Conservation (phyloP, 345 rosid genomes). For the Citrus glauca region DNA sequence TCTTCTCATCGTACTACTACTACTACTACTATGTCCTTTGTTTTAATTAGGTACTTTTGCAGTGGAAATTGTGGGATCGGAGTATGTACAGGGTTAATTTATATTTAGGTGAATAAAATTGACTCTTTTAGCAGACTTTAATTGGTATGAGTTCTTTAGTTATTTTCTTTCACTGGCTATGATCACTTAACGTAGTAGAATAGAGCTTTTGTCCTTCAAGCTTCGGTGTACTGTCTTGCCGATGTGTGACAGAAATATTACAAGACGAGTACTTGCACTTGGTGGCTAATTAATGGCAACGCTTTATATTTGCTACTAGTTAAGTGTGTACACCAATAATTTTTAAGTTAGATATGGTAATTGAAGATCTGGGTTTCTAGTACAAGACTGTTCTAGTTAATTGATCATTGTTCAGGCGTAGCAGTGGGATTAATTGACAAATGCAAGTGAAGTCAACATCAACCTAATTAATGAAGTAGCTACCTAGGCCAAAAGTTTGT, state of each 20-base stretch:
- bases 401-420: too few species aligned
- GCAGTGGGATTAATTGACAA: too few species aligned
- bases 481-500: not conserved
- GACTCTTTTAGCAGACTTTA: not conserved
- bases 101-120: conserved; percentile 19
- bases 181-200: too few species aligned
- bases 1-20: not conserved
- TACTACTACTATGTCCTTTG: not conserved
- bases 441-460: too few species aligned
- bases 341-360: not conserved
- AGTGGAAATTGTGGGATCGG: not conserved
- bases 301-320: not conserved
- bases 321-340: not conserved
- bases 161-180: not conserved
- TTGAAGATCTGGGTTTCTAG: not conserved
- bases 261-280: not conserved
- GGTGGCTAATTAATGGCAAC: not conserved
- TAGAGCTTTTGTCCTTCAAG: too few species aligned
- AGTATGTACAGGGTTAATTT: conserved; percentile 12
- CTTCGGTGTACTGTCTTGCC: not conserved
- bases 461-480: too few species aligned
- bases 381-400: not conserved
- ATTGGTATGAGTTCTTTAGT: not conserved
- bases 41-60: conserved; percentile 10
- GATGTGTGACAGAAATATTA: too few species aligned